These are phyloP conservation scores for Reticulascus tulasneorum DNA, from an alignment of 2,329 filamentous ascomycete genomes.

Conservation along the genomic window DNA sequence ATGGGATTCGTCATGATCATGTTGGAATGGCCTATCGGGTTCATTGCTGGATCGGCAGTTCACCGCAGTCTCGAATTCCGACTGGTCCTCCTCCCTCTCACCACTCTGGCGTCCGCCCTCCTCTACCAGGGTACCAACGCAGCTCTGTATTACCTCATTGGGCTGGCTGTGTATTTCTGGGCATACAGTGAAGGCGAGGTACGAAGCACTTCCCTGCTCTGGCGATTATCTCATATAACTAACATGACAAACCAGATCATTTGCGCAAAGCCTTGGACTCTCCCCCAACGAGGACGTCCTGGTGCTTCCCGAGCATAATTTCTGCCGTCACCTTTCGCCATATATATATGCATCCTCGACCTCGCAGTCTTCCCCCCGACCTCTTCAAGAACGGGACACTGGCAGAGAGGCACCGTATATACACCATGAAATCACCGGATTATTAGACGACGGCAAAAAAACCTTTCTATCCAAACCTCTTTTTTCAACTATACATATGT, in stretches of 20 bases:
- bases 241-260: slow-evolving; percentile 47
- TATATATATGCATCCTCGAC: slow-evolving; percentile 3
- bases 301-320: slow-evolving; percentile 12
- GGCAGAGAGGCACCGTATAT: slow-evolving; percentile 4
- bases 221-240: slow-evolving; percentile 13
- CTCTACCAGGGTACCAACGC: slow-evolving; percentile 92
- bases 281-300: slow-evolving; percentile 50
- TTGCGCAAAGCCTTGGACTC: slow-evolving; percentile 66
- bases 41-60: slow-evolving; percentile 70
- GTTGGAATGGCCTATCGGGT: slow-evolving; percentile 85
- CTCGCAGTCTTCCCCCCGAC: not conserved
- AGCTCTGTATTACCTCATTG: slow-evolving; percentile 86
- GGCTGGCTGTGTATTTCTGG: slow-evolving; percentile 88
- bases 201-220: slow-evolving; percentile 7
- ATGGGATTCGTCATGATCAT: slow-evolving; percentile 74
- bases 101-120: slow-evolving; percentile 68
- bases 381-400: slow-evolving; percentile 1
- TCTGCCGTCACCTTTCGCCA: not conserved
- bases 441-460: slow-evolving; percentile 2
- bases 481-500: slow-evolving; percentile 9
- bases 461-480: not conserved
- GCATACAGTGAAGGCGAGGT: slow-evolving; percentile 97
- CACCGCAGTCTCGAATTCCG: slow-evolving; percentile 87
- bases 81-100: slow-evolving; percentile 76
- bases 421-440: slow-evolving; percentile 1